These are phyloP conservation scores for Neurospora tetrasperma DNA, from an alignment of 495 filamentous ascomycete species.

Conservation along the genomic window DNA sequence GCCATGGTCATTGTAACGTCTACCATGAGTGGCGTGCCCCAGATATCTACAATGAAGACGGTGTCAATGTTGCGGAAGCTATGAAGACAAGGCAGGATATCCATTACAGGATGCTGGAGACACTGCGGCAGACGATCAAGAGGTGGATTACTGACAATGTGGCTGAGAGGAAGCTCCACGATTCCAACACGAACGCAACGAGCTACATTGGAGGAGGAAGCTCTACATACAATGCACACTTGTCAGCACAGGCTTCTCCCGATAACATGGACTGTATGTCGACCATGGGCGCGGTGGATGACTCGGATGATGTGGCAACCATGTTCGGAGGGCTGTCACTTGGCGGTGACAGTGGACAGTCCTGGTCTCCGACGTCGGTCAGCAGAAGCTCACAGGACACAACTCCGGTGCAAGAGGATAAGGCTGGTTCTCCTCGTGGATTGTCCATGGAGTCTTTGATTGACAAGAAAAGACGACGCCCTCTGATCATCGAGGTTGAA, in stretches of 20 bases:
- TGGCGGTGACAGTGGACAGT: background rate
- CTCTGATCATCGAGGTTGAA: background rate
- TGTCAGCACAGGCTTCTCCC: background rate
- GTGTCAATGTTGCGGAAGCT: background rate
- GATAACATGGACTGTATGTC: background rate
- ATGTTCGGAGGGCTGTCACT: background rate
- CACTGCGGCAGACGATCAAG: conserved; percentile 6
- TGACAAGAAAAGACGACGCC: background rate
- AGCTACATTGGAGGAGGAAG: background rate
- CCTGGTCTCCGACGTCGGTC: background rate
- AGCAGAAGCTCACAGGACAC: background rate
- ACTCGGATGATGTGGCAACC: background rate
- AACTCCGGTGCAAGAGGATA: background rate
- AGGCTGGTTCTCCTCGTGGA: background rate
- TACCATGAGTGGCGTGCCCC: conserved; percentile 28
- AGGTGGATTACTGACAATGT: background rate
- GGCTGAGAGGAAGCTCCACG: background rate
- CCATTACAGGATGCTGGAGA: conserved; percentile 5
- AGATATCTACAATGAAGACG: conserved; percentile 8
- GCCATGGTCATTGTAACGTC: conserved; percentile 22
- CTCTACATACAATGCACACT: background rate
- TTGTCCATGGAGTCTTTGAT: background rate
- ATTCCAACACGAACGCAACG: conserved; percentile 10
- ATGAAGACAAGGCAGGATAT: background rate
- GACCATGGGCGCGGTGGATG: background rate